Evolutionary conservation across 1,139 yeast genomes (phyloP).

Genomic region (Scheffersomyces insectosa): DNA sequence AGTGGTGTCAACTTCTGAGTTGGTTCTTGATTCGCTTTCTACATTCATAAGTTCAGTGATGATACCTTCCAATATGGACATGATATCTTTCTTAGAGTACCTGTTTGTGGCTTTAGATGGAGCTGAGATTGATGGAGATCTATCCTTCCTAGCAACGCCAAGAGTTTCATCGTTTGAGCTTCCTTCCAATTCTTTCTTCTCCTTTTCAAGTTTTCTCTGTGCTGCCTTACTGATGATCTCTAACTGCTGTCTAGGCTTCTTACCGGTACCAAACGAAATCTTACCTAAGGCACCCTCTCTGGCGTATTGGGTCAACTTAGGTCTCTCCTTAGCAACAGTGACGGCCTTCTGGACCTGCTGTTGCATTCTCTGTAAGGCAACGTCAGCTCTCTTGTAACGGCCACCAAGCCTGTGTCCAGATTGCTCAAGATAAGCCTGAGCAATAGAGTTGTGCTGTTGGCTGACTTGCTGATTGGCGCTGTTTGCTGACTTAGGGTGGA

Average conservation of each 20-base stretch:
- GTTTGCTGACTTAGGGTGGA: constrained; percentile 61
- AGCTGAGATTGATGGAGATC: constrained; percentile 26
- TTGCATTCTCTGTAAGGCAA: constrained; percentile 96
- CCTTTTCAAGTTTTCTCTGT: constrained; percentile 45
- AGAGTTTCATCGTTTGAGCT: constrained; percentile 19
- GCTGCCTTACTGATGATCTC: constrained; percentile 63
- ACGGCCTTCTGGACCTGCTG: constrained; percentile 97
- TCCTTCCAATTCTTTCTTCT: constrained; percentile 19
- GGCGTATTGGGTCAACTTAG: constrained; percentile 68
- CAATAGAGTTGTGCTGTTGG: constrained; percentile 66
- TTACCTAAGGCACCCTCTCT: constrained; percentile 92
- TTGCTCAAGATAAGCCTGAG: constrained; percentile 92
- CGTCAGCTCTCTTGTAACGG: constrained; percentile 85
- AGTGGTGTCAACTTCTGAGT: constrained; percentile 52
- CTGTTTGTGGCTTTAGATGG: constrained; percentile 30
- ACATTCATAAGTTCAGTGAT: constrained; percentile 76
- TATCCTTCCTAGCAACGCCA: constrained; percentile 12
- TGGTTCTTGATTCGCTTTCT: constrained; percentile 81
- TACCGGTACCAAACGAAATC: constrained; percentile 77
- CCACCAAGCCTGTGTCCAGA: constrained; percentile 92
- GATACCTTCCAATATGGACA: constrained; percentile 69
- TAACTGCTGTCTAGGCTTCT: constrained; percentile 86
- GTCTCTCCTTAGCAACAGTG: constrained; percentile 88
- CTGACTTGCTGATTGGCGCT: constrained; percentile 41
- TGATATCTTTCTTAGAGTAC: constrained; percentile 45